Percentiles rank a stretch among this genome's conserved stretches.
phyloP scores from a whole-genome alignment of 2,329 filamentous ascomycete species.

The Apiospora marii region DNA sequence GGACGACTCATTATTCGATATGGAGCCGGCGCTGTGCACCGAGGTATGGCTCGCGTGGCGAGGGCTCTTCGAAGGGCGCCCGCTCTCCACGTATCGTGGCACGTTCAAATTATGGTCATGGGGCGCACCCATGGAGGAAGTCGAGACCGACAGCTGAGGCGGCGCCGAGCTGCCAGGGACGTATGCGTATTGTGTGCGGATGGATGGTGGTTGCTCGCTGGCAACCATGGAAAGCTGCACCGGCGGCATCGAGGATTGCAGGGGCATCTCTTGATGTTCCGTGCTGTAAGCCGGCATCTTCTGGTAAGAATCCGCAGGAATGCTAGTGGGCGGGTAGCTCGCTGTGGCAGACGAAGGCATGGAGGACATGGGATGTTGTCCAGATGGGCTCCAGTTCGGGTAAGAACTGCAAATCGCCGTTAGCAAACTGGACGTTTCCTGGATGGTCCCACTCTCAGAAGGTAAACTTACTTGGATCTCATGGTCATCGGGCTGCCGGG shows the following conservation, averaged over 20 bases:
- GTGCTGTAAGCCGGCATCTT: conserved; percentile 60
- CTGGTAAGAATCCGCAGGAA: conserved; percentile 59
- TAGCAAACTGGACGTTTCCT: conserved; percentile 32
- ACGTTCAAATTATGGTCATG: conserved; percentile 60
- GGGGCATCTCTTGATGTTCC: conserved; percentile 62
- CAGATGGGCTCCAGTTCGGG: conserved; percentile 60
- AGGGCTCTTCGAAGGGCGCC: conserved; percentile 64
- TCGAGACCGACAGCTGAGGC: conserved; percentile 56
- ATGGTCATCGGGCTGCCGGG: conserved; percentile 62
- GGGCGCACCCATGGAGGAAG: conserved; percentile 47
- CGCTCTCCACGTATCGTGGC: conserved; percentile 64
- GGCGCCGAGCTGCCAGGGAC: conserved; percentile 58
- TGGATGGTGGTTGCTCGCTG: conserved; percentile 54
- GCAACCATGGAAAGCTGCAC: conserved; percentile 59
- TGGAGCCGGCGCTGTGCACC: conserved; percentile 57
- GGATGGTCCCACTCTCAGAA: neutral
- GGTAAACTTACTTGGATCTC: conserved; percentile 64
- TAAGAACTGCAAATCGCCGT: conserved; percentile 57
- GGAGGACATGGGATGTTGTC: conserved; percentile 55
- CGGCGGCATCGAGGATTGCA: conserved; percentile 62
- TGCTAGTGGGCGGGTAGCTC: conserved; percentile 59
- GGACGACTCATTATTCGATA: conserved; percentile 57
- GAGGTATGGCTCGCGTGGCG: conserved; percentile 63
- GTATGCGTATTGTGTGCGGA: conserved; percentile 65
- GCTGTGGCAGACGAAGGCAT: conserved; percentile 55